Evolutionary conservation across 805 yeast genomes (phyloP).

Genomic region (Starmera caribaea): DNA sequence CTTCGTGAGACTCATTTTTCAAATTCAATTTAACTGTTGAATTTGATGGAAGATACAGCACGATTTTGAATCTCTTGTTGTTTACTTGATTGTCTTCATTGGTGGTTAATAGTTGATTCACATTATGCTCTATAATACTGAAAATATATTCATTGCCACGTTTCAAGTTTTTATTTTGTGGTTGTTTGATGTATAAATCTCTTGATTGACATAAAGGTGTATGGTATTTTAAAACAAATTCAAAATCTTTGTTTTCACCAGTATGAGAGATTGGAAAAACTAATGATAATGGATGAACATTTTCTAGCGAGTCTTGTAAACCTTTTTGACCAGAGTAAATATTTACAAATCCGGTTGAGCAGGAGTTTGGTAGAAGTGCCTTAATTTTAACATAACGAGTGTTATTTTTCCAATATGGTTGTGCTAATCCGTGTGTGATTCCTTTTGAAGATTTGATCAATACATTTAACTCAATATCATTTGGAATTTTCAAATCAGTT

Average conservation of each 20-base stretch:
- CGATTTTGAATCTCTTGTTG: slow-evolving; percentile 34
- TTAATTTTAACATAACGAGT: slow-evolving; percentile 68
- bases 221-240: slow-evolving; percentile 65
- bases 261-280: slow-evolving; percentile 68
- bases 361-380: slow-evolving; percentile 67
- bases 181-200: slow-evolving; percentile 77
- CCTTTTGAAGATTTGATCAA: slow-evolving; percentile 37
- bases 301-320: slow-evolving; percentile 42
- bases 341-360: slow-evolving; percentile 60
- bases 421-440: slow-evolving; percentile 56
- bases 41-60: slow-evolving; percentile 80
- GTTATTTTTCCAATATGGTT: slow-evolving; percentile 60
- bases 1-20: slow-evolving; percentile 20
- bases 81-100: too few relatives aligned
- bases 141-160: slow-evolving; percentile 56
- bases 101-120: slow-evolving; percentile 26
- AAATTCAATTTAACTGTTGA: slow-evolving; percentile 45
- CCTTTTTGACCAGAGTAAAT: slow-evolving; percentile 66
- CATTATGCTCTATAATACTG: slow-evolving; percentile 41
- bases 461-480: slow-evolving; percentile 58
- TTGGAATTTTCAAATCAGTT: slow-evolving; percentile 63
- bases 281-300: slow-evolving; percentile 59
- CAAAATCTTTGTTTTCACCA: slow-evolving; percentile 52
- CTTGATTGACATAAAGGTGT: slow-evolving; percentile 57
- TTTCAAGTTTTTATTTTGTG: slow-evolving; percentile 61